These are phyloP conservation scores for Eucalyptus marginata DNA, from an alignment of 345 rosid genomes.

Conservation along the genomic window DNA sequence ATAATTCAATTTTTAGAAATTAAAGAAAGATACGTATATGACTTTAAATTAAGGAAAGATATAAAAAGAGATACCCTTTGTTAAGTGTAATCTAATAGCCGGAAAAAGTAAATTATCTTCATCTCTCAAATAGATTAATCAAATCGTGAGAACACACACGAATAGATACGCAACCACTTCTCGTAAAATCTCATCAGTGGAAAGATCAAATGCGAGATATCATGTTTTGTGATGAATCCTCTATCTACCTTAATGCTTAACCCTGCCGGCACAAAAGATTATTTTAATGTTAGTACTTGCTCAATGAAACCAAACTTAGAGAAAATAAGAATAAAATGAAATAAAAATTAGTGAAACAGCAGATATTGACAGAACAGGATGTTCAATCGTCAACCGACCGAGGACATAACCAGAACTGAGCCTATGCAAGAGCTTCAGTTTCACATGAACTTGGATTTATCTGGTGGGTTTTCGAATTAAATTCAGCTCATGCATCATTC, in stretches of 20 bases:
- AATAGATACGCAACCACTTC: not conserved
- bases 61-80: not conserved
- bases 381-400: not conserved
- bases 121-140: not conserved
- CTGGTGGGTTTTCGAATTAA: not conserved
- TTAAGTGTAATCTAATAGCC: not conserved
- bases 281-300: not conserved
- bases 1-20: not conserved
- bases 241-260: fast-evolving
- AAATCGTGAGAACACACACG: too few relatives aligned
- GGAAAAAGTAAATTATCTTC: not conserved
- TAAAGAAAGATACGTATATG: not conserved
- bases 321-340: not conserved
- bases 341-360: not conserved
- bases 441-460: not conserved
- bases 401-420: not conserved
- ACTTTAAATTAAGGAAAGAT: not conserved
- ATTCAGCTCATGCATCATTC: not conserved
- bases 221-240: fast-evolving
- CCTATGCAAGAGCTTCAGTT: not conserved
- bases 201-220: not conserved
- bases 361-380: not conserved
- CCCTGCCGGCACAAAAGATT: not conserved
- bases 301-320: not conserved
- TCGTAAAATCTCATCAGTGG: not conserved